Evolutionary conservation across 345 rosid genomes (phyloP).

Genomic region (Populus deltoides): DNA sequence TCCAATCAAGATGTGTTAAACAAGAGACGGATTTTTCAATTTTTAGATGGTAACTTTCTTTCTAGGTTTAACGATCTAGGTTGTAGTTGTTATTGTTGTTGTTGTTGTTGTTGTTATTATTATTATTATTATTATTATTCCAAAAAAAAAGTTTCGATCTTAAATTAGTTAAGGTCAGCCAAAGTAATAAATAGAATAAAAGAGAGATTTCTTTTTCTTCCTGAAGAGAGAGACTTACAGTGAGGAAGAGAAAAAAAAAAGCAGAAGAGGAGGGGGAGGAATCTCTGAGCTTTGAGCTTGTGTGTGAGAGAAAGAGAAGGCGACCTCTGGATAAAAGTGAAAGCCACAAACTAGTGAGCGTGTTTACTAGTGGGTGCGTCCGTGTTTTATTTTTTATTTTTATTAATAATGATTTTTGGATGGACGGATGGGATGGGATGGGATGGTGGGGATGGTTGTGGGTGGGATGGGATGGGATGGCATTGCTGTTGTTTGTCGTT

Average conservation of each 20-base stretch:
- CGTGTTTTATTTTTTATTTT: neutral
- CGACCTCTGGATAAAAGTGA: neutral
- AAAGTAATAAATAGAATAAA: too few relatives aligned
- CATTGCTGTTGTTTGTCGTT: neutral
- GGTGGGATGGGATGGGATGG: neutral
- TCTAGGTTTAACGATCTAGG: neutral
- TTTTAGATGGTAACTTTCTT: neutral
- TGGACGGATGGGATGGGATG: neutral
- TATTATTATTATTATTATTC: too few relatives aligned
- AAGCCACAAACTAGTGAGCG: neutral
- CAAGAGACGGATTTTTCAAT: too few relatives aligned
- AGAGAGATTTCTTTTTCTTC: neutral
- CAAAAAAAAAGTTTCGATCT: neutral
- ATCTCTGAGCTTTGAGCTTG: neutral
- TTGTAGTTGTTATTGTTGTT: too few relatives aligned
- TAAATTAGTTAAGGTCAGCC: neutral
- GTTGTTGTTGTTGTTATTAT: too few relatives aligned
- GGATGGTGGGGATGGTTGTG: too few relatives aligned
- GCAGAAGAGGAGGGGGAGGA: neutral
- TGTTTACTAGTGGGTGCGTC: neutral
- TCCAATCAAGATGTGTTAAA: too few relatives aligned
- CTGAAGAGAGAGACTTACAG: slow-evolving; percentile 5
- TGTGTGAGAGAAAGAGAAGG: neutral
- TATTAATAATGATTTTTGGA: neutral
- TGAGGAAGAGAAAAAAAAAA: neutral